Conservation (phyloP, 805 yeast genomes). For the Scheffersomyces ergatensis region DNA sequence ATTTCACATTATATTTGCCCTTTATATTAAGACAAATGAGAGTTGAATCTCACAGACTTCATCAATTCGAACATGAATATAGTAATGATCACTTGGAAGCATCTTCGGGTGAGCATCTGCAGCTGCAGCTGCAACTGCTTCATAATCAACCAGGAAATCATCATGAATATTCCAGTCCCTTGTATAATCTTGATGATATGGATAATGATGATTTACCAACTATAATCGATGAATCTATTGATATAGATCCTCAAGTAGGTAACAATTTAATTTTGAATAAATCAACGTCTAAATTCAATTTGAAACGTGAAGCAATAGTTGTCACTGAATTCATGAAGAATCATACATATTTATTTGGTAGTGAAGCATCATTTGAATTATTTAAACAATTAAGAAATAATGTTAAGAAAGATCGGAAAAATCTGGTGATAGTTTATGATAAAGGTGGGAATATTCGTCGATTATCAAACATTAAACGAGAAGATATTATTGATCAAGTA, state of each 20-base stretch:
- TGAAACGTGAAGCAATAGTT: slow-evolving; percentile 28
- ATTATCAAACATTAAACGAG: slow-evolving; percentile 5
- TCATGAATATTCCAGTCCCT: background rate
- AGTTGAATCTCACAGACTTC: slow-evolving; percentile 4
- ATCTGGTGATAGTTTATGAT: slow-evolving; percentile 18
- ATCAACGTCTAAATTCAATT: slow-evolving; percentile 16
- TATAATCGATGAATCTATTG: slow-evolving; percentile 13
- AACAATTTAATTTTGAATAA: slow-evolving; percentile 16
- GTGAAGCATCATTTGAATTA: slow-evolving; percentile 21
- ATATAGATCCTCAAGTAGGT: slow-evolving; percentile 6
- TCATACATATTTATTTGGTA: slow-evolving; percentile 26
- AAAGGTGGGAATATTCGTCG: slow-evolving; percentile 15
- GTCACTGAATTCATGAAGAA: slow-evolving; percentile 31
- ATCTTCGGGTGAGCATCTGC: background rate
- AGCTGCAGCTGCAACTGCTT: background rate
- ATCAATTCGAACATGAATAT: no score
- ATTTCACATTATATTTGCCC: slow-evolving; percentile 37
- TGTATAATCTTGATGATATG: background rate
- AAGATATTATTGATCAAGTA: slow-evolving; percentile 2
- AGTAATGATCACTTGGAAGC: background rate
- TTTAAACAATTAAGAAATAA: slow-evolving; percentile 25
- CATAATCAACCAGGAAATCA: background rate
- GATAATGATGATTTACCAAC: slow-evolving; percentile 20
- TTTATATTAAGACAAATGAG: slow-evolving; percentile 32
- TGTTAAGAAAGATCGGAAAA: slow-evolving; percentile 18